Evolutionary conservation across 208 protist genomes (phyloP).

Genomic region (Leishmania aethiopica): DNA sequence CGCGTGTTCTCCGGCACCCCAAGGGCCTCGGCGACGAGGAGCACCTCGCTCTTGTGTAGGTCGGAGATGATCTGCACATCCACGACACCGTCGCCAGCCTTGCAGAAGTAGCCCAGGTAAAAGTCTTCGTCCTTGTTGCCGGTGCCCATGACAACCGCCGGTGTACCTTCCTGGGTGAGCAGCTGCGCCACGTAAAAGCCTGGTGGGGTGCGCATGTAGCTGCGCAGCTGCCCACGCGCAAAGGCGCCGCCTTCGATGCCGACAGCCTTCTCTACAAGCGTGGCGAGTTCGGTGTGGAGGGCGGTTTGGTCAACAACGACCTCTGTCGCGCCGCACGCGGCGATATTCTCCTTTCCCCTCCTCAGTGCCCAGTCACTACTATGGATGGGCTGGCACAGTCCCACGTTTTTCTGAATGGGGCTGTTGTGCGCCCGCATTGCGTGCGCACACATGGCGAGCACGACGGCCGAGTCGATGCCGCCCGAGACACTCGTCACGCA

Average conservation of each 20-base stretch:
- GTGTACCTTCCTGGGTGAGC: slow-evolving; percentile 75
- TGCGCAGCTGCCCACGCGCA: slow-evolving; percentile 92
- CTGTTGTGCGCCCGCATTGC: slow-evolving; percentile 60
- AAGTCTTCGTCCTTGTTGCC: slow-evolving; percentile 97
- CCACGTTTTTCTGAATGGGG: slow-evolving; percentile 90
- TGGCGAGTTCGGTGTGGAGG: slow-evolving; percentile 75
- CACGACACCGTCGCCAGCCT: slow-evolving; percentile 96
- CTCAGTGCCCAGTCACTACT: slow-evolving; percentile 89
- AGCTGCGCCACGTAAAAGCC: slow-evolving; percentile 96
- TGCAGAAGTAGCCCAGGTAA: slow-evolving; percentile 97
- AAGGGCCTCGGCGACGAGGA: slow-evolving; percentile 77
- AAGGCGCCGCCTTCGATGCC: slow-evolving; percentile 86
- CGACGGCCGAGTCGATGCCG: slow-evolving; percentile 95
- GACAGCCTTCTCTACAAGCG: slow-evolving; percentile 67
- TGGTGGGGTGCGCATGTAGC: slow-evolving; percentile 95
- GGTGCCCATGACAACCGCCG: slow-evolving; percentile 96
- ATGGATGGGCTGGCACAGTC: slow-evolving; percentile 95
- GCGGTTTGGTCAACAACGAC: slow-evolving; percentile 94
- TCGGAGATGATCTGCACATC: slow-evolving; percentile 97
- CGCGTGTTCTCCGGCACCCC: slow-evolving; percentile 85
- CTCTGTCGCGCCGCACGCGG: slow-evolving; percentile 75
- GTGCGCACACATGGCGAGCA: slow-evolving; percentile 85
- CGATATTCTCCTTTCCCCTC: slow-evolving; percentile 85
- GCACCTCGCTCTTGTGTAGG: slow-evolving; percentile 96
- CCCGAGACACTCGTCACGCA: slow-evolving; percentile 93